Conservation (phyloP, 2,329 filamentous ascomycete genomes). For the Lojkania enalia region DNA sequence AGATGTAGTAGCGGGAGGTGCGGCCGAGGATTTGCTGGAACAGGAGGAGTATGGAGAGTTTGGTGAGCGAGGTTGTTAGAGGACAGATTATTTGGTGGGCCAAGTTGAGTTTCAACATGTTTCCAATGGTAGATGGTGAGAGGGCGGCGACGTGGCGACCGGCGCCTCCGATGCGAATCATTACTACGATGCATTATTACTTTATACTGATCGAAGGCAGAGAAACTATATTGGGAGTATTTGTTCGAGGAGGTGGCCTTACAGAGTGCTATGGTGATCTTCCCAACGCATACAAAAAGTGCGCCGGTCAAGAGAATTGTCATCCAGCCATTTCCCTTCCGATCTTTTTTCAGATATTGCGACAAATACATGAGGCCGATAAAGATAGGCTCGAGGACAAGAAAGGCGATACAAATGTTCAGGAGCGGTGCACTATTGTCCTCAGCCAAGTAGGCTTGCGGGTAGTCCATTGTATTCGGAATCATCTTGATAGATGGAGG, state of each 20-base stretch:
- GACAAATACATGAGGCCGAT: constrained; percentile 20
- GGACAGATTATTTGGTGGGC: constrained; percentile 24
- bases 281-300: constrained; percentile 18
- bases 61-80: constrained; percentile 26
- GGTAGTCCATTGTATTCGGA: neutral
- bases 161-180: constrained; percentile 22
- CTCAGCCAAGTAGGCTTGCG: constrained; percentile 14
- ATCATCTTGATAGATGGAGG: neutral
- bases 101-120: constrained; percentile 17
- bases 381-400: constrained; percentile 22
- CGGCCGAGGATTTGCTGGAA: constrained; percentile 19
- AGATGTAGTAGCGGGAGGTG: constrained; percentile 10
- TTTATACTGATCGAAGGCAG: too few species aligned
- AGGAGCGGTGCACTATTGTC: constrained; percentile 16
- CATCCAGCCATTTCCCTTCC: constrained; percentile 20
- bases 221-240: neutral
- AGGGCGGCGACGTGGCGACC: constrained; percentile 19
- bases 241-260: constrained; percentile 3
- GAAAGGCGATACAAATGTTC: constrained; percentile 19
- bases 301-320: constrained; percentile 23
- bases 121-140: constrained; percentile 5
- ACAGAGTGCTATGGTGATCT: constrained; percentile 23
- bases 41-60: constrained; percentile 23
- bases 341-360: constrained; percentile 15
- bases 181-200: too few species aligned